Evolutionary conservation across 495 filamentous ascomycete genomes (phyloP), one percentile per base, ranked within the genome.

Genomic region (Aspergillus nidulans): DNA sequence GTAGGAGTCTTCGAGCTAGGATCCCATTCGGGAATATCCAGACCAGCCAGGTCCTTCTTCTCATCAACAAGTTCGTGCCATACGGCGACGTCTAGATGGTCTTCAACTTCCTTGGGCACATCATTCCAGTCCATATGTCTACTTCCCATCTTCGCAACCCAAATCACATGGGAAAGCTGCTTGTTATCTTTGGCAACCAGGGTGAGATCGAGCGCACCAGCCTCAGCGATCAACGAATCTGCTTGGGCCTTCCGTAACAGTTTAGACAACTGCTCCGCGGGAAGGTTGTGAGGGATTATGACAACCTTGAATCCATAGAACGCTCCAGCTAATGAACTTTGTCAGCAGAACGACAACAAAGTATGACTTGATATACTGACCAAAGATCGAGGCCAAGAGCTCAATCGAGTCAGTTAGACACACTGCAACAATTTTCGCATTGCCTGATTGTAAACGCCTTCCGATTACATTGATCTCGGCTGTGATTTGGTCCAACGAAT

Each of bases 341-440:
- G 56, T 69, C 28, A 63, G 57, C 30, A 30, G n/a, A n/a, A n/a
- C 18, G 13, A 41, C 28, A 55, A 10, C 25, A 1, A 2, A 15
- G 23, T 39, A 32, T 19, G 26, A 16, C 16, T 34, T 24, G 26
- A 13, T 7, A 30, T 19, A 30, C 75, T 24, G 67, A 87, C 84
- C 83, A 61, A 89, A 89, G n/a, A 87, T 68, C 20, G 82, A 71
- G 23, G 79, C 83, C 40, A 98, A 74, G 47, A 95, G 83, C 69
- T 97, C 94, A 63, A 95, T 77, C 42, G 90, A 95, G 74, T 99
- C 97, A 3, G 91, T 91, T 23, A 97, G 81, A 68, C 94, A 95
- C 58, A 99, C 80, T 21, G 90, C 94, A 23, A 97, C 88, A 30
- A 82, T 85, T 65, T 85, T 85, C n/a, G 79, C 86, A 15, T 83